A percentile compares a stretch with the other conserved stretches of the same genome.
phyloP scores from a whole-genome alignment of 352 stramenopile species.

The Phytophthora melonis region DNA sequence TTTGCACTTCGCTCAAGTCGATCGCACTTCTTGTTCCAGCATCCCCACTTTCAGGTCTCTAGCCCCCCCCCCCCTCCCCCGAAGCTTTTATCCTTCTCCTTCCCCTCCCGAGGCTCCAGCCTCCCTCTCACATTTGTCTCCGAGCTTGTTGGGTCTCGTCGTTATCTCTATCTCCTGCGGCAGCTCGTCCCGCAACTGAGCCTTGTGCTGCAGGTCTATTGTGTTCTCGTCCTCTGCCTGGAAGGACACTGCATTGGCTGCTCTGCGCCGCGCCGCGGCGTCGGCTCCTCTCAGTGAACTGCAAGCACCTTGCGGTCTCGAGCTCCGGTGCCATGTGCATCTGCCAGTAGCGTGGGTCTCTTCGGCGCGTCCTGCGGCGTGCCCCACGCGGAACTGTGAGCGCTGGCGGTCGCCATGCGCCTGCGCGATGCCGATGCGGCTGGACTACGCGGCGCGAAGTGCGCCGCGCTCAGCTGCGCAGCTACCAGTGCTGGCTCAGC shows the following conservation, averaged over 20 bases:
- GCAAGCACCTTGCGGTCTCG: slow-evolving; percentile 26
- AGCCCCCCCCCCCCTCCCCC: too few species aligned
- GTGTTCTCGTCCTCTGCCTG: slow-evolving; percentile 29
- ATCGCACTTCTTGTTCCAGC: slow-evolving; percentile 52
- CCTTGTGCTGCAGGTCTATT: slow-evolving; percentile 30
- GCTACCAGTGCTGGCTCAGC: slow-evolving; percentile 54
- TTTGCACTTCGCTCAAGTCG: slow-evolving; percentile 48
- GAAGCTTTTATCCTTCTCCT: too few species aligned
- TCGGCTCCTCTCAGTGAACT: slow-evolving; percentile 36
- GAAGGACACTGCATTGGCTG: slow-evolving; percentile 37
- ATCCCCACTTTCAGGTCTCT: slow-evolving; percentile 49
- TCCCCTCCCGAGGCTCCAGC: too few species aligned
- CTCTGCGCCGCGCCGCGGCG: slow-evolving; percentile 4
- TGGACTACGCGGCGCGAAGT: slow-evolving; percentile 48
- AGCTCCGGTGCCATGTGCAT: slow-evolving; percentile 29
- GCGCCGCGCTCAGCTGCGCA: slow-evolving; percentile 50
- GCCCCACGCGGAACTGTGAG: slow-evolving; percentile 23
- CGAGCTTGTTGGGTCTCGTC: too few species aligned
- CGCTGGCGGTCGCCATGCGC: slow-evolving; percentile 4
- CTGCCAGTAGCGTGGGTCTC: slow-evolving; percentile 14
- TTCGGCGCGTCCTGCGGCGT: slow-evolving; percentile 16
- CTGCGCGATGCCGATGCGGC: slow-evolving; percentile 12
- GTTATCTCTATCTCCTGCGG: too few species aligned
- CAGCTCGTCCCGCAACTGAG: slow-evolving; percentile 44
- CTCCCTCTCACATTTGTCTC: too few species aligned